Percentiles rank a stretch among this genome's conserved stretches.
These are phyloP conservation scores for Patellaria atrata DNA, from an alignment of 495 filamentous ascomycete species.

Conservation along the genomic window DNA sequence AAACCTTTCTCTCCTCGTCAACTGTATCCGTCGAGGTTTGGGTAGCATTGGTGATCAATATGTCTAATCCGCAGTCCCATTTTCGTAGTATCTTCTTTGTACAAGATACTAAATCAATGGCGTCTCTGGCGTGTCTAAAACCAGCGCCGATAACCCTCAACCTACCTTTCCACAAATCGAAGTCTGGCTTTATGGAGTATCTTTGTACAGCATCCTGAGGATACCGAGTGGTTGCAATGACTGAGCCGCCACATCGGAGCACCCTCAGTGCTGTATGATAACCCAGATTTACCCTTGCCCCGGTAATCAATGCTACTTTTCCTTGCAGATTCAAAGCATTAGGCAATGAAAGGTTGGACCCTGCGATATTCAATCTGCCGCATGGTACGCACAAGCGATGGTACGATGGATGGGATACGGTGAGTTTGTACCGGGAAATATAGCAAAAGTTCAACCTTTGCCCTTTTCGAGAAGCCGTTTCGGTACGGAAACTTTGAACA, in stretches of 20 bases:
- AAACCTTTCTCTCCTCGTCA: slow-evolving; percentile 27
- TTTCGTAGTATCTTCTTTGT: neutral
- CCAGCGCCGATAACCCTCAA: slow-evolving; percentile 1
- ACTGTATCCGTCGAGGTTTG: slow-evolving; percentile 35
- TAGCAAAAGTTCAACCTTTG: too few relatives aligned
- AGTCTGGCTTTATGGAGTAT: neutral
- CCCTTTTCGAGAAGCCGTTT: too few relatives aligned
- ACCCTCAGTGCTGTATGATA: slow-evolving; percentile 1
- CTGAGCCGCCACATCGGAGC: neutral
- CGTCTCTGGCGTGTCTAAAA: neutral
- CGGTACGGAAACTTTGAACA: too few relatives aligned
- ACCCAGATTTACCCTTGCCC: slow-evolving; percentile 1
- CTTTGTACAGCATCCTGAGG: neutral
- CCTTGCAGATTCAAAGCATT: neutral
- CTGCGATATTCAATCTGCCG: neutral
- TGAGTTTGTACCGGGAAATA: neutral
- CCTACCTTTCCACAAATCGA: neutral
- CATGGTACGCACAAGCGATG: slow-evolving; percentile 1
- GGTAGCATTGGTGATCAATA: slow-evolving; percentile 37
- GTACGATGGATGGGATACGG: neutral
- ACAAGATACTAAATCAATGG: neutral
- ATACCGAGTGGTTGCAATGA: neutral
- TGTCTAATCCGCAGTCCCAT: slow-evolving; percentile 21
- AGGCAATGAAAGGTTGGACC: neutral
- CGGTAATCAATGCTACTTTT: neutral